Percentiles rank a stretch among this genome's conserved stretches.
These are phyloP conservation scores for Neobulgaria alba DNA, from an alignment of 2,329 filamentous ascomycete genomes.

Conservation along the genomic window DNA sequence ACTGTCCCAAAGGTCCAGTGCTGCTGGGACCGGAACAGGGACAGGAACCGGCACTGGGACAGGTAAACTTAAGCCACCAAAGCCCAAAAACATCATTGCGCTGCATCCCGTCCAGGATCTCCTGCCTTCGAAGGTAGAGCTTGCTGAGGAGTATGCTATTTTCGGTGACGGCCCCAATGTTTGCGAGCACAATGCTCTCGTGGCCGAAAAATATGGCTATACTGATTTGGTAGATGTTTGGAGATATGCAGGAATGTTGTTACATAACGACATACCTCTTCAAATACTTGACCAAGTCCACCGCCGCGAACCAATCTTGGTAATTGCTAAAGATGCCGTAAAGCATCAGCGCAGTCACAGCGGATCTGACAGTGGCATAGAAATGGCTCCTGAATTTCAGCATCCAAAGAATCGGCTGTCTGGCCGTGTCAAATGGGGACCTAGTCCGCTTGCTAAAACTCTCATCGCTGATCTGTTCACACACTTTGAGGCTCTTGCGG, in stretches of 20 bases:
- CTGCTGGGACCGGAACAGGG: slow-evolving; percentile 36
- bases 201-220: slow-evolving; percentile 64
- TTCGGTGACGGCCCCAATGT: slow-evolving; percentile 76
- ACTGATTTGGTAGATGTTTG: slow-evolving; percentile 72
- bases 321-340: slow-evolving; percentile 59
- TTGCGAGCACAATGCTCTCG: slow-evolving; percentile 72
- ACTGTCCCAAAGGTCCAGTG: slow-evolving; percentile 28
- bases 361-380: slow-evolving; percentile 39
- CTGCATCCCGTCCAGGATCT: slow-evolving; percentile 62
- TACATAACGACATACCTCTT: slow-evolving; percentile 68
- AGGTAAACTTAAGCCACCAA: slow-evolving; percentile 23
- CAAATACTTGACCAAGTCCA: slow-evolving; percentile 49
- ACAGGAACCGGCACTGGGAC: slow-evolving; percentile 39
- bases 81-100: slow-evolving; percentile 60
- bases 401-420: slow-evolving; percentile 31
- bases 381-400: slow-evolving; percentile 35
- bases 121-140: slow-evolving; percentile 68
- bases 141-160: slow-evolving; percentile 74
- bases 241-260: slow-evolving; percentile 68
- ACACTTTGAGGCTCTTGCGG: slow-evolving; percentile 53
- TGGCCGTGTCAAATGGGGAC: slow-evolving; percentile 60
- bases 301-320: slow-evolving; percentile 45
- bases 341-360: slow-evolving; percentile 29
- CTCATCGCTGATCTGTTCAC: slow-evolving; percentile 54
- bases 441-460: slow-evolving; percentile 53